A percentile compares a stretch with the other conserved stretches of the same genome.
Conservation (phyloP, 768 basidiomycete genomes). For the Boletus vermiculosoides region DNA sequence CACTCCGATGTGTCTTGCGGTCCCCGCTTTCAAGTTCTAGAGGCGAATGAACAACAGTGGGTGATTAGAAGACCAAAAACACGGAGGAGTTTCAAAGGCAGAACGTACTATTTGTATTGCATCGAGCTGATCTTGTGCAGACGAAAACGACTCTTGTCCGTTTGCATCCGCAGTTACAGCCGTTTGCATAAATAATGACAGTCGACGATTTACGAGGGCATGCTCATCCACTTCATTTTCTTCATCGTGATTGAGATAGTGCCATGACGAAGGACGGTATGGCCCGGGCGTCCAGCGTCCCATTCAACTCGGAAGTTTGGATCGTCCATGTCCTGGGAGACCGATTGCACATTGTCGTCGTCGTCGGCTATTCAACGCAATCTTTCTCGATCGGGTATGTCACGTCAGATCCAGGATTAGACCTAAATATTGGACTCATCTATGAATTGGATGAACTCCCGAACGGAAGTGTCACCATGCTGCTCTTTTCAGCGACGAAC, state of each 20-base stretch:
- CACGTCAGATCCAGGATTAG: neutral
- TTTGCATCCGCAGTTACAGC: too few relatives aligned
- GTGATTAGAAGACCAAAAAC: neutral
- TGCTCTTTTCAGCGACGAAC: neutral
- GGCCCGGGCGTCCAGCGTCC: neutral
- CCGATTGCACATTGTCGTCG: too few relatives aligned
- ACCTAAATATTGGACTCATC: neutral
- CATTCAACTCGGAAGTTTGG: neutral
- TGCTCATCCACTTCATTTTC: neutral
- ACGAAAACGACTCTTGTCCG: neutral
- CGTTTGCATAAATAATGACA: too few relatives aligned
- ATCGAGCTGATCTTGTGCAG: too few relatives aligned
- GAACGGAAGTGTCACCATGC: neutral
- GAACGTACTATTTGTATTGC: slow-evolving; percentile 42
- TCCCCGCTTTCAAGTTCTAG: too few relatives aligned
- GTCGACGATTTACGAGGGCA: neutral
- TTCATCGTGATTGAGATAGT: neutral
- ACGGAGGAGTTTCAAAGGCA: neutral
- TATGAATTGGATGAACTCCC: neutral
- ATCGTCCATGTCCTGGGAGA: neutral
- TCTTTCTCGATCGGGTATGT: too few relatives aligned
- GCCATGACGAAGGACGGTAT: neutral
- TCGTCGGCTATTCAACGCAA: too few relatives aligned
- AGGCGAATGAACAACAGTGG: too few relatives aligned
- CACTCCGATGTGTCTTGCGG: too few relatives aligned